Base-by-base conservation (phyloP, 441 rosid genomes). In the Euphorbia corollata region DNA sequence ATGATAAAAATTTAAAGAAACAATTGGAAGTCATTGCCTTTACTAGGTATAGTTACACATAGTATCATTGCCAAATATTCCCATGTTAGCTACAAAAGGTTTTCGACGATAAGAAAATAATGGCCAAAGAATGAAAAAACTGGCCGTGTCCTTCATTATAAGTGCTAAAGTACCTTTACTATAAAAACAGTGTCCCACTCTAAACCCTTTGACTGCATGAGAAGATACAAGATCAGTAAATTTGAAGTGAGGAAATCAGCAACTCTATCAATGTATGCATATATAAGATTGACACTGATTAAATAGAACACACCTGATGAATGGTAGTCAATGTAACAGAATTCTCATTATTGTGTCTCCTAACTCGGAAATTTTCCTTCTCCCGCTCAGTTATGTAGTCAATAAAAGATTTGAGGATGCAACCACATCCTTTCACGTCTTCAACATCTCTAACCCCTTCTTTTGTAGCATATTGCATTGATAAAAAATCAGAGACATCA, bases 171-270 rank as follows among this genome's bases (percentile, higher is more conserved):
- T 84, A 94, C 99, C 97, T 91, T 94, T 74, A 89, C 85, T 68
- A 93, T 81, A 85, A 94, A 94, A 78, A 91, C 97, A 47, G 77
- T 68, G 79, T 91, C 99, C 99, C 99, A 94, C 69, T 94, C 99
- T 72, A 94, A 81, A 74, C 99, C 99, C 84, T 94, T 94, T 27
- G 99, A 91, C 99, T 91, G 85, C 90, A 81, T 58, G 73, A 65
- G 74, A 18, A 71, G 58, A 62, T 45, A 71, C 54, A 65, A 48
- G 41, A 60, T 60, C 22, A 71, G 50, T 39, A 63, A 73, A 69
- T 59, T 60, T 65, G 53, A 74, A 55, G 58, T 27, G 39, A 71
- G 41, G 63, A 70, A 68, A 74, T 57, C 23, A 62, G 54, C 27
- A 74, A 73, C 43, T 58, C 8, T 2, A 36, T 58, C 41, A 36